phyloP scores from a whole-genome alignment of 1,284 basidiomycete species.

The Peniophora sp. region DNA sequence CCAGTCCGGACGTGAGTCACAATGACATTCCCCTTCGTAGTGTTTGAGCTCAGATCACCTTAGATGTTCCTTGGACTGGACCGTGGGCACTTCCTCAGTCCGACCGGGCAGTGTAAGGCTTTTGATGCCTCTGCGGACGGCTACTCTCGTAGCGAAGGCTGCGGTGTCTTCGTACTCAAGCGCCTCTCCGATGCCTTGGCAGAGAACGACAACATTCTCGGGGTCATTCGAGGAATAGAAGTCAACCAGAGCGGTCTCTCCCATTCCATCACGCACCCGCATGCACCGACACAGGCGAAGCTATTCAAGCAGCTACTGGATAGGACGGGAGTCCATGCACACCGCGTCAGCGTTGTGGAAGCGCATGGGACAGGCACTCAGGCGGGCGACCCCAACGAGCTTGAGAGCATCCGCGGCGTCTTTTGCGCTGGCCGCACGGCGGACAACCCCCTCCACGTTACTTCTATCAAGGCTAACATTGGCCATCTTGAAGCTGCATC shows the following conservation, averaged over 20 bases:
- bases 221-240: slow-evolving; percentile 59
- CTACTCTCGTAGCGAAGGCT: slow-evolving; percentile 67
- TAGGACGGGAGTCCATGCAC: slow-evolving; percentile 35
- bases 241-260: slow-evolving; percentile 62
- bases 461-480: slow-evolving; percentile 64
- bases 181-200: slow-evolving; percentile 54
- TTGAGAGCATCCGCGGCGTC: slow-evolving; percentile 53
- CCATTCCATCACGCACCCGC: slow-evolving; percentile 64
- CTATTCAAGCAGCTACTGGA: slow-evolving; percentile 45
- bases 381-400: slow-evolving; percentile 59
- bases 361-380: slow-evolving; percentile 66
- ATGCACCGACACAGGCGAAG: slow-evolving; percentile 46
- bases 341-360: slow-evolving; percentile 52
- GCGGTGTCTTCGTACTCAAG: slow-evolving; percentile 64
- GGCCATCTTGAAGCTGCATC: slow-evolving; percentile 72
- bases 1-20: slow-evolving; percentile 57
- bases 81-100: slow-evolving; percentile 59
- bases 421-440: slow-evolving; percentile 33
- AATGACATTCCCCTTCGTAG: background rate
- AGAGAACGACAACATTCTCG: slow-evolving; percentile 60
- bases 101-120: slow-evolving; percentile 59
- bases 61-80: slow-evolving; percentile 68
- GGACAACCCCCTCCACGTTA: slow-evolving; percentile 51
- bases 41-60: background rate
- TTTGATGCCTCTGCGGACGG: slow-evolving; percentile 69